Evolutionary conservation across 192 early-diverging fungal genomes (phyloP).

Genomic region (Podila minutissima): DNA sequence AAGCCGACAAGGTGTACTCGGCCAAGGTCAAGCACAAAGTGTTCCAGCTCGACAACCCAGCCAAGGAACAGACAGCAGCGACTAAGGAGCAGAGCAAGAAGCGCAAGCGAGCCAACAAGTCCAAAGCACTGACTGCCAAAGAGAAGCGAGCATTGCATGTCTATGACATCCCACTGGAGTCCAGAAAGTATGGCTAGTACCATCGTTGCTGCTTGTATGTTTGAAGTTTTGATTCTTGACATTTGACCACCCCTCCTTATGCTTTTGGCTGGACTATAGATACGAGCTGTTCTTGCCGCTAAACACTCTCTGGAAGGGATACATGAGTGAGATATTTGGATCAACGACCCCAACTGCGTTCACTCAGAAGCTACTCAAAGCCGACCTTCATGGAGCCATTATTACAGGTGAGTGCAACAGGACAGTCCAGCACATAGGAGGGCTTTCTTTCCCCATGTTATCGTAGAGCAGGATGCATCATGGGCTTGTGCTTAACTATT

Average conservation of each 20-base stretch:
- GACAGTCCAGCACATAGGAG: neutral
- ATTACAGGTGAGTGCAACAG: constrained; percentile 66
- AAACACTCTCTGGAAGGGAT: constrained; percentile 79
- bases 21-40: constrained; percentile 63
- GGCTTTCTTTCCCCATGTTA: neutral
- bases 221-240: neutral
- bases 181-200: constrained; percentile 49
- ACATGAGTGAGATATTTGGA: constrained; percentile 73
- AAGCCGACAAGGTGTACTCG: constrained; percentile 50
- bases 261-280: constrained; percentile 10
- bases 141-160: constrained; percentile 67
- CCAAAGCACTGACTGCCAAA: constrained; percentile 71
- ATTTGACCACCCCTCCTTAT: neutral
- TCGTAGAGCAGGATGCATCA: neutral
- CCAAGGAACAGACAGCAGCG: constrained; percentile 27
- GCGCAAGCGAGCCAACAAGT: constrained; percentile 48
- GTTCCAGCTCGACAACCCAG: constrained; percentile 63
- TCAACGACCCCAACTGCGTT: constrained; percentile 20
- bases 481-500: neutral
- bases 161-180: constrained; percentile 71
- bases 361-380: constrained; percentile 72
- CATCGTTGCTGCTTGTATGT: neutral
- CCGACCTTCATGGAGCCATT: constrained; percentile 87
- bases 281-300: constrained; percentile 78
- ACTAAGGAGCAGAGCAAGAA: constrained; percentile 31